Base-by-base conservation (phyloP, 371 early-diverging fungal species). In the Encephalitozoon hellem region DNA sequence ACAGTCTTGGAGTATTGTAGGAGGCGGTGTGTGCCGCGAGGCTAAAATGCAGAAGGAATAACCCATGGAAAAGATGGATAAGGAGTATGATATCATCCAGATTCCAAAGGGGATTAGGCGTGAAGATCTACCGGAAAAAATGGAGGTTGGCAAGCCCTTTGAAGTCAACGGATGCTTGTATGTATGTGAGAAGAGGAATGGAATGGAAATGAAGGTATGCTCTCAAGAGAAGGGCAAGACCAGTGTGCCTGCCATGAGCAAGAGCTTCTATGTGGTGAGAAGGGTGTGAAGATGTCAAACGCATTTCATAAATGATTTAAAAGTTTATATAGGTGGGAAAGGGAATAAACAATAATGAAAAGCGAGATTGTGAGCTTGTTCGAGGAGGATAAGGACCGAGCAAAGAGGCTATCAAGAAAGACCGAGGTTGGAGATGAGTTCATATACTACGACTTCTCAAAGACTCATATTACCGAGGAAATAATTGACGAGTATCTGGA, bases 401-500 rank as follows among this genome's bases (percentile, higher is more conserved):
- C 66, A 1, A 43, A 75, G 30, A 64, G 67, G 32, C 68, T 79
- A 8, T 42, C 68, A 9, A 66, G 55, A 45, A 51, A 11, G 23
- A 23, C 81, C 25, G 59, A 59, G 21, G 23, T 77, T 39, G 67
- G 69, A 12, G 43, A 68, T 12, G 82, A 78, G 21, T 68, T 47
- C 47, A 47, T 84, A 53, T 69, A 77, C 21, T 71, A 76, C 38
- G 85, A 84, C 69, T 83, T 70, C 72, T 66, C 81, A 8, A 84
- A 84, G 67, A 84, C 83, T 15, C 85, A 84, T 70, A 18, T 83
- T 1, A 72, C 82, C 0, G 70, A 77, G 12, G 66, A 47, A 3
- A 67, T 47, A 38, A 23, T 25, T 11, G 66, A 72, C 4, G 63
- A 15, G 11, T 51, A 49, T 12, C 11, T 67, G 64, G n/a, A 63